Percentiles rank a stretch among this genome's conserved stretches.
Evolutionary conservation across 1,284 basidiomycete species (phyloP).

Genomic region (Volvariella surrecta): DNA sequence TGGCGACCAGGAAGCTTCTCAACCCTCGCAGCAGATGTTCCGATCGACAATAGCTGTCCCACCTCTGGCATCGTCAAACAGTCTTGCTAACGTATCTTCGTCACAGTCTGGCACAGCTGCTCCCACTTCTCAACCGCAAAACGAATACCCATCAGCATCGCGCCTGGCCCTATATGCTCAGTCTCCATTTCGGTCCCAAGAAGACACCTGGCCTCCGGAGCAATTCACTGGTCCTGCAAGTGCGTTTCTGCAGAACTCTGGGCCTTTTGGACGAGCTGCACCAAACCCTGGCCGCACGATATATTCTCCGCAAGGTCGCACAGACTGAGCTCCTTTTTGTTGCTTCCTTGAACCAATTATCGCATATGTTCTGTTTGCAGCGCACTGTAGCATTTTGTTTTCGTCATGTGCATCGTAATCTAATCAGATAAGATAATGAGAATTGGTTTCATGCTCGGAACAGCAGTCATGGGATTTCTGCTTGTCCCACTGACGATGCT

Average conservation of each 20-base stretch:
- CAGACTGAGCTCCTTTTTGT: slow-evolving; percentile 15
- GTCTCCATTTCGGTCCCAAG: slow-evolving; percentile 16
- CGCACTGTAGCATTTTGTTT: neutral
- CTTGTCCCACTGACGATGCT: neutral
- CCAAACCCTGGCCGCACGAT: slow-evolving; percentile 49
- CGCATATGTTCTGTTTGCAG: neutral
- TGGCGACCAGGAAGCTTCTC: neutral
- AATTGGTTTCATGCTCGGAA: neutral
- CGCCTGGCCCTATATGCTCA: slow-evolving; percentile 17
- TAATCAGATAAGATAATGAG: slow-evolving; percentile 7
- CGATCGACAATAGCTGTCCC: slow-evolving; percentile 10
- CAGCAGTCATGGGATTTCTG: neutral
- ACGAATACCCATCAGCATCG: slow-evolving; percentile 17
- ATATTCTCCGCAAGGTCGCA: slow-evolving; percentile 38
- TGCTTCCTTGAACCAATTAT: neutral
- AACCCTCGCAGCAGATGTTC: neutral
- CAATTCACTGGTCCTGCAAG: slow-evolving; percentile 37
- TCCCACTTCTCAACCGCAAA: slow-evolving; percentile 10
- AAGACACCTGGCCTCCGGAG: slow-evolving; percentile 22
- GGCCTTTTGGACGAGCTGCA: slow-evolving; percentile 21
- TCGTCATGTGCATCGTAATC: slow-evolving; percentile 5
- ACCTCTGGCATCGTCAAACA: slow-evolving; percentile 14
- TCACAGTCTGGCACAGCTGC: slow-evolving; percentile 16
- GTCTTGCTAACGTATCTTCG: slow-evolving; percentile 14
- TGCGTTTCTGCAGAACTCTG: slow-evolving; percentile 31